Base-by-base conservation (phyloP, 2,329 filamentous ascomycete genomes). In the Huntiella bhutanensis region DNA sequence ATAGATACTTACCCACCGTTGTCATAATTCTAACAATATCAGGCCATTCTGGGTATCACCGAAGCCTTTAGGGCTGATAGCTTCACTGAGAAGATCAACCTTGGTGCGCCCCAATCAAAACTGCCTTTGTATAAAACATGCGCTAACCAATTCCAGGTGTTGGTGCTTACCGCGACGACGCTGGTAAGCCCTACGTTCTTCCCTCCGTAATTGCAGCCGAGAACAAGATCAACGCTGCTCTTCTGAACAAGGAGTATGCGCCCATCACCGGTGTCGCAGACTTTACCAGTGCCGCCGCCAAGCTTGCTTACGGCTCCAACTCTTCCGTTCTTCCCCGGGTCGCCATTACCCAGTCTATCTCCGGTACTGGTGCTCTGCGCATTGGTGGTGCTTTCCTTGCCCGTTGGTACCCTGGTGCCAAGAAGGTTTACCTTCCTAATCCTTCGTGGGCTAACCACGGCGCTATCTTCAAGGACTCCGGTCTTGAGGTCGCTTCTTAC, bases 371-470 rank as follows among this genome's bases (percentile, higher is more conserved):
- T 60, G 91, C 91, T 52, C 77, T 98, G 59, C 80, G 91, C 62
- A 88, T 98, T 60, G 91, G 85, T 54, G 91, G 80, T 58, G 86
- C 83, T 55, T 98, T 96, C 77, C 73, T 98, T 55, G 66, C 83
- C 64, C 82, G 86, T 58, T 88, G 85, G 75, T 95, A 82, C 70
- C 86, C 87, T 39, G 77, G 82, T 61, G 77, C 77, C 56, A 96
- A 95, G 78, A 83, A 82, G 64, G 85, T 98, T 67, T 96, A 94
- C 72, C 86, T 98, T 61, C 91, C 91, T 52, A 87, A 71, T 48
- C 91, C 91, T 45, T 93, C 85, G 57, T 98, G 91, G 91, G 91
- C 88, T 57, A 96, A 98, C 75, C 91, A 98, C 73, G 83, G 77
- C 61, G 87, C 88, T 53, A 83, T 98, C 64, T 96, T 98, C 77